Evolutionary conservation across 2,329 filamentous ascomycete species (phyloP).

Genomic region (Mariannaea sp.): DNA sequence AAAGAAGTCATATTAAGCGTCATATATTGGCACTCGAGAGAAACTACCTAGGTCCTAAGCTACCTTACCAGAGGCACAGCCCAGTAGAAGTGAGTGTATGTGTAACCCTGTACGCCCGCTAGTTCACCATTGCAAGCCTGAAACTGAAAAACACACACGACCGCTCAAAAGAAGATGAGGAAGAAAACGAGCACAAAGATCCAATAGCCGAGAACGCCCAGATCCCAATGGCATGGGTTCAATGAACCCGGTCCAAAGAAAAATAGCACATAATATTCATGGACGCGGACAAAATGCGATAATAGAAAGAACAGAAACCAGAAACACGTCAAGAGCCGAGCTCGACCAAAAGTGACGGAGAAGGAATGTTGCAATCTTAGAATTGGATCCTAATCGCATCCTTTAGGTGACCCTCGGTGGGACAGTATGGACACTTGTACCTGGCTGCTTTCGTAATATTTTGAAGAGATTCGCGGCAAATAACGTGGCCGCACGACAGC

Average conservation of each 20-base stretch:
- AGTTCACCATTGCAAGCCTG: conserved; percentile 14
- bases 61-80: no score
- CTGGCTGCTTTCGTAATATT: conserved; percentile 76
- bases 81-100: no score
- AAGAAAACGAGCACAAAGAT: not conserved
- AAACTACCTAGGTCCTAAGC: no score
- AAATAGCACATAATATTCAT: not conserved
- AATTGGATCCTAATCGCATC: conserved; percentile 77
- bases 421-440: conserved; percentile 98
- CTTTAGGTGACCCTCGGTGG: conserved; percentile 75
- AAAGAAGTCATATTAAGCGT: no score
- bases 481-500: conserved; percentile 92
- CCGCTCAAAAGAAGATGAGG: not conserved
- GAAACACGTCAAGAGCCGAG: not conserved
- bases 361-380: conserved; percentile 42
- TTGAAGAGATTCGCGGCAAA: conserved; percentile 82
- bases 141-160: conserved; percentile 8
- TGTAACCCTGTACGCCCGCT: no score
- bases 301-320: no score
- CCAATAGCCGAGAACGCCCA: conserved; percentile 22
- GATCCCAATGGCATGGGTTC: no score
- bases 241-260: conserved; percentile 5
- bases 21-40: no score
- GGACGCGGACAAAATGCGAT: not conserved
- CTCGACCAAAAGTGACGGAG: not conserved